Conservation (phyloP, 1,284 basidiomycete species). For the Naganishia albida region DNA sequence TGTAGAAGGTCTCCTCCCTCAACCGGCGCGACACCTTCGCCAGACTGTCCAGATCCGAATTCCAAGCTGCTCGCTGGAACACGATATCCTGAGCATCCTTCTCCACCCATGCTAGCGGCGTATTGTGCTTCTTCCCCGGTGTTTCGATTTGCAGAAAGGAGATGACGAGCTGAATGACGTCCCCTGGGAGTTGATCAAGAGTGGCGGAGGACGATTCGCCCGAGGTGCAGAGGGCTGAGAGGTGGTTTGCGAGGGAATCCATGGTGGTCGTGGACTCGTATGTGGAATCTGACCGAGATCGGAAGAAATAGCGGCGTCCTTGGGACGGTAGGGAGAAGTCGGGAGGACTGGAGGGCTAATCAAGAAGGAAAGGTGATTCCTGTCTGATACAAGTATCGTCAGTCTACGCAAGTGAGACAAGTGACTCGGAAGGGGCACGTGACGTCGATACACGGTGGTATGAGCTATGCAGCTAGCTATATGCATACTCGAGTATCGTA, state of each 20-base stretch:
- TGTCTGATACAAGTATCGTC: no score
- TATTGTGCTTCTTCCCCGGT: neutral
- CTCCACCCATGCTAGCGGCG: constrained; percentile 2
- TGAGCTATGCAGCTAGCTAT: no score
- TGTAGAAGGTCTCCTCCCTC: constrained; percentile 18
- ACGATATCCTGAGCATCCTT: constrained; percentile 24
- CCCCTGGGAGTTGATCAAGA: constrained; percentile 13
- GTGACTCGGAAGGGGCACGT: no score
- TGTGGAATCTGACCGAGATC: neutral
- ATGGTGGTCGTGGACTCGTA: neutral
- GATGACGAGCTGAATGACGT: constrained; percentile 18
- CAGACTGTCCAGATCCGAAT: constrained; percentile 12
- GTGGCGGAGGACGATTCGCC: neutral
- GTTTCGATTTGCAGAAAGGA: neutral
- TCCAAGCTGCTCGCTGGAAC: constrained; percentile 13
- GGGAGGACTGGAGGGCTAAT: no score
- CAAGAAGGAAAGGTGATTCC: no score
- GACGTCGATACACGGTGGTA: no score
- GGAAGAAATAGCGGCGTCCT: no score
- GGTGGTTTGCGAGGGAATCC: constrained; percentile 1
- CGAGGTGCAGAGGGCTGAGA: neutral
- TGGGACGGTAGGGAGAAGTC: no score
- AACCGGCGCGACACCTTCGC: constrained; percentile 10
- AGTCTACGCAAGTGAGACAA: no score
- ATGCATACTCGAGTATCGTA: no score